Evolutionary conservation across 2,329 filamentous ascomycete species (phyloP).

Genomic region (Pseudopyrenochaeta lycopersici): DNA sequence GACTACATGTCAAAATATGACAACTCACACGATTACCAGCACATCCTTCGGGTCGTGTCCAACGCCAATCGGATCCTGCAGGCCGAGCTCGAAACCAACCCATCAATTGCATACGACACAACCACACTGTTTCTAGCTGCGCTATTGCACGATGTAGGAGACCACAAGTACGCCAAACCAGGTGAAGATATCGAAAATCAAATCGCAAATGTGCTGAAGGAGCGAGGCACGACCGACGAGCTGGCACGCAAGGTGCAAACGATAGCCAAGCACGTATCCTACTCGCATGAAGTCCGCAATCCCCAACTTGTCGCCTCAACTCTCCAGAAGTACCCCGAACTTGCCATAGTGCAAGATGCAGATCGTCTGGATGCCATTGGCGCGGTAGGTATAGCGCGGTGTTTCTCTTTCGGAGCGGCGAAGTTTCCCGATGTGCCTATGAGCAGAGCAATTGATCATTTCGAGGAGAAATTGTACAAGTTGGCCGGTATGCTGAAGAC

Average conservation of each 20-base stretch:
- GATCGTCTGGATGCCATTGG: constrained; percentile 93
- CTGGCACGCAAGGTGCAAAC: constrained; percentile 74
- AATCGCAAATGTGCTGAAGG: constrained; percentile 64
- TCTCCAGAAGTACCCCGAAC: constrained; percentile 73
- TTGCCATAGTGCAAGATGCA: constrained; percentile 89
- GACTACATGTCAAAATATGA: constrained; percentile 62
- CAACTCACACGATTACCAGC: constrained; percentile 85
- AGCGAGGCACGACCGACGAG: constrained; percentile 63
- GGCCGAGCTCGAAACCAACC: constrained; percentile 53
- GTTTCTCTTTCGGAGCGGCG: constrained; percentile 76
- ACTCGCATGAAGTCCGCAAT: constrained; percentile 75
- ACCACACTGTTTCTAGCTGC: constrained; percentile 73
- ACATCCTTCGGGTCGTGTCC: constrained; percentile 81
- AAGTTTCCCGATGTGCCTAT: constrained; percentile 36
- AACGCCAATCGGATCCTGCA: constrained; percentile 73
- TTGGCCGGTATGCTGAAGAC: constrained; percentile 50
- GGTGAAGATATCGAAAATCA: constrained; percentile 66
- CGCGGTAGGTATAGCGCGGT: constrained; percentile 81
- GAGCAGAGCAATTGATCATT: constrained; percentile 44
- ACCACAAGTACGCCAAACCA: constrained; percentile 75
- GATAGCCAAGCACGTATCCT: constrained; percentile 81
- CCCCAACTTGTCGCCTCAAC: constrained; percentile 67
- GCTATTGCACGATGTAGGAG: constrained; percentile 78
- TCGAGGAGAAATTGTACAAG: constrained; percentile 46
- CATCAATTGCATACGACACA: constrained; percentile 55